Evolutionary conservation across 352 stramenopile species (phyloP).

Genomic region (Pythium pectinolyticum): DNA sequence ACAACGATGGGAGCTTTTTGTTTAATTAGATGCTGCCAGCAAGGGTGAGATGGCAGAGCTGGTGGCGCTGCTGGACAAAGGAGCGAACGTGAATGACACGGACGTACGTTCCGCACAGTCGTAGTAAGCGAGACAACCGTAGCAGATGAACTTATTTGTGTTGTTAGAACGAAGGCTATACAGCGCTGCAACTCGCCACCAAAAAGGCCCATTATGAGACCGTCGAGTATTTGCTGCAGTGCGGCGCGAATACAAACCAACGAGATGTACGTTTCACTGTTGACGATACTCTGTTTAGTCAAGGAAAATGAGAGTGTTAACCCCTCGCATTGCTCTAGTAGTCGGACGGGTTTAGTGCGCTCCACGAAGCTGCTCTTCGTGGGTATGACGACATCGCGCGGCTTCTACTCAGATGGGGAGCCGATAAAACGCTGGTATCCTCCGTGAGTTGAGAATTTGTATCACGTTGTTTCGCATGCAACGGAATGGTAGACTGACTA

Average conservation of each 20-base stretch:
- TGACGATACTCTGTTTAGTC: not conserved
- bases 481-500: not conserved
- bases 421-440: slow-evolving; percentile 59
- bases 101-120: slow-evolving; percentile 38
- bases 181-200: slow-evolving; percentile 50
- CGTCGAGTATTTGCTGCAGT: slow-evolving; percentile 53
- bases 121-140: not conserved
- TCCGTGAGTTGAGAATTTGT: no score
- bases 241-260: slow-evolving; percentile 58
- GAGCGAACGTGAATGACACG: slow-evolving; percentile 54
- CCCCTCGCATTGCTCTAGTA: no score
- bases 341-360: slow-evolving; percentile 66
- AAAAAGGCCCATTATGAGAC: slow-evolving; percentile 57
- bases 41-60: slow-evolving; percentile 41
- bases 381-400: slow-evolving; percentile 63
- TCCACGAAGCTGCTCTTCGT: slow-evolving; percentile 68
- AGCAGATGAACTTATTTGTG: not conserved
- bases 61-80: slow-evolving; percentile 39
- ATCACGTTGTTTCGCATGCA: no score
- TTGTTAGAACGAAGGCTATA: slow-evolving; percentile 62
- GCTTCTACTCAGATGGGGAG: slow-evolving; percentile 47
- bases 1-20: no score
- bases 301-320: no score
- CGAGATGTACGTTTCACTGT: slow-evolving; percentile 39
- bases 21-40: slow-evolving; percentile 41